Base-by-base conservation (phyloP, 306 rosid species). In the Cucumis hystrix region DNA sequence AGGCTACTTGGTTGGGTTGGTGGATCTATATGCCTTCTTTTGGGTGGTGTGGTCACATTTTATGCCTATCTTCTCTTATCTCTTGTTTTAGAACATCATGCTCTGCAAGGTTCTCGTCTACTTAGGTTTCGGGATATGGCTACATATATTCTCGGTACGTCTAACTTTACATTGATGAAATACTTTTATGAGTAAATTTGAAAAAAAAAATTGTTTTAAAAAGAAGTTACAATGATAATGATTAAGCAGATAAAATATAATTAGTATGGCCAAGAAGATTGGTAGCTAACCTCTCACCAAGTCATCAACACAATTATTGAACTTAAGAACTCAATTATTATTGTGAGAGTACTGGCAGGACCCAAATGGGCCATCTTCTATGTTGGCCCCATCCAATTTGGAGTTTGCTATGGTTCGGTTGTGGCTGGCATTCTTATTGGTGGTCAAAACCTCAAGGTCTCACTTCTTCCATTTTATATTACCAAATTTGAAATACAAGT, bases 51-150 rank as follows among this genome's bases (percentile, higher is more conserved):
- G 0, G 71, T 78, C 45, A 91, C 98, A 63, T 93, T 93, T 79
- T 93, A 93, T 81, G 85, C 98, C 14, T 93, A 93, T 69, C 86
- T 86, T 76, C 97, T 93, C 45, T 28, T 93, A 20, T 93, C 96
- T 25, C 18, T 82, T 17, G 96, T 93, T 64, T 76, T 91, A 45
- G 98, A 91, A 33, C 89, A 88, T 80, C 93, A 93, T 55, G 97
- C 91, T 9, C 65, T 83, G 2, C 91, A 73, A 18, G 98, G 97
- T 0, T 84, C 64, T 25, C 98, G 93, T 78, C 93, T 86, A 33
- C 82, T 91, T 79, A 90, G 97, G 49, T 88, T 86, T 37, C 84
- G 97, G 18, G 97, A 93, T n/a, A 84, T 93, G 93, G 88, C 97
- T 62, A 80, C 81, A 25, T 85, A 89, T 47, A 79, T 88, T 62